These are phyloP conservation scores for Microdochium nivale DNA, from an alignment of 2,329 filamentous ascomycete genomes.

Conservation along the genomic window DNA sequence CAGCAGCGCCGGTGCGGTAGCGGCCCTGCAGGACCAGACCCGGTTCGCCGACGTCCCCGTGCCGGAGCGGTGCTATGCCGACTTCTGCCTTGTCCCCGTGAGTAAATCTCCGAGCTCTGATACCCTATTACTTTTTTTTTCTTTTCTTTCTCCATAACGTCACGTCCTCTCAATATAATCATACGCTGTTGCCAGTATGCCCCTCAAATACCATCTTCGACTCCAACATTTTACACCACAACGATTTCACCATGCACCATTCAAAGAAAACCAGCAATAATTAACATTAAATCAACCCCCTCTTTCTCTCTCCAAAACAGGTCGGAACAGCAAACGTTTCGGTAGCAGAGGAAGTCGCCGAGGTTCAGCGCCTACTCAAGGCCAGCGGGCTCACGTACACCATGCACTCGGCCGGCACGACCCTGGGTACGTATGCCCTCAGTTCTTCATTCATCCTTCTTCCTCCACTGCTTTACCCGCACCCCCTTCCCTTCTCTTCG, in stretches of 20 bases:
- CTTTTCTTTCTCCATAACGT: too few relatives aligned
- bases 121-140: not conserved
- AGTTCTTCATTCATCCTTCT: not conserved
- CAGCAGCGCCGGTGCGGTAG: too few relatives aligned
- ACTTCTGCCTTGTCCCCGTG: slow-evolving; percentile 86
- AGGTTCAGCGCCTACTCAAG: slow-evolving; percentile 78
- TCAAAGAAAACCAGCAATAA: too few relatives aligned
- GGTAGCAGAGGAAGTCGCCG: slow-evolving; percentile 76
- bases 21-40: not conserved
- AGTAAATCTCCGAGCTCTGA: slow-evolving; percentile 14
- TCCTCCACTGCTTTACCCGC: not conserved
- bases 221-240: too few relatives aligned
- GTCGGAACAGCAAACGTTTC: slow-evolving; percentile 72
- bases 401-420: slow-evolving; percentile 93
- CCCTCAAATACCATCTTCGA: too few relatives aligned
- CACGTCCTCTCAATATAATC: too few relatives aligned
- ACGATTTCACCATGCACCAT: too few relatives aligned
- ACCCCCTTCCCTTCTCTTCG: slow-evolving; percentile 1
- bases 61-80: slow-evolving; percentile 69
- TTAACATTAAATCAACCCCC: not conserved
- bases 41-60: slow-evolving; percentile 47
- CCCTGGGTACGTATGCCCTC: slow-evolving; percentile 52
- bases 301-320: slow-evolving; percentile 26
- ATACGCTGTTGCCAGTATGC: too few relatives aligned
- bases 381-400: slow-evolving; percentile 72